phyloP scores from a whole-genome alignment of 75 land plant species.

The Sequoia sempervirens region DNA sequence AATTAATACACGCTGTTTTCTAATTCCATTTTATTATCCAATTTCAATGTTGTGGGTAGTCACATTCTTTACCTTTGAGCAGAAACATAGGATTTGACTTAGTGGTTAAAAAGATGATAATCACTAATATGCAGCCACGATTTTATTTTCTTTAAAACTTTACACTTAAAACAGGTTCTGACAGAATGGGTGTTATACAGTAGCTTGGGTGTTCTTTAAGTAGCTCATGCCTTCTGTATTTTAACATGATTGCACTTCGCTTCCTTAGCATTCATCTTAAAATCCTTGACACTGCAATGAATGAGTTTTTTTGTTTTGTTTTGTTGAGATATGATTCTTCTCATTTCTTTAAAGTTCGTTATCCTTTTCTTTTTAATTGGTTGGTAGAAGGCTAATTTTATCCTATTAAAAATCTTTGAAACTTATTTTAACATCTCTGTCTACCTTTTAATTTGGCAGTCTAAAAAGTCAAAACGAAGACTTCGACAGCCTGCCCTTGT shows the following conservation, averaged over 20 bases:
- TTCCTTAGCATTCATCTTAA: background rate
- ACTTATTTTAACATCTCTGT: background rate
- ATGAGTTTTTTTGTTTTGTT: background rate
- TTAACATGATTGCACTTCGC: background rate
- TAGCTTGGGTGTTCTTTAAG: background rate
- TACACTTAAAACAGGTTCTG: background rate
- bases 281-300: background rate
- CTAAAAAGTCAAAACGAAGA: slow-evolving; percentile 77
- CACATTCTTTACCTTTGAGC: too few species aligned
- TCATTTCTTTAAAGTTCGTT: background rate
- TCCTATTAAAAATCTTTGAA: background rate
- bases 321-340: background rate
- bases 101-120: too few species aligned
- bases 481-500: slow-evolving; percentile 73
- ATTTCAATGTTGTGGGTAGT: too few species aligned
- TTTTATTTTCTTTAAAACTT: background rate
- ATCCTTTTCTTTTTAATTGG: background rate
- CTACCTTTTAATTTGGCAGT: slow-evolving; percentile 41
- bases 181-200: background rate
- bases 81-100: too few species aligned
- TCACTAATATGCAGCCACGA: too few species aligned
- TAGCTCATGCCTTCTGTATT: background rate
- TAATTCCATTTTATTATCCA: too few species aligned
- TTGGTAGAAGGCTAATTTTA: background rate
- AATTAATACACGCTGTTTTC: too few species aligned